Base-by-base conservation (phyloP, 2,329 filamentous ascomycete species). In the Exutisphaerella laricina region DNA sequence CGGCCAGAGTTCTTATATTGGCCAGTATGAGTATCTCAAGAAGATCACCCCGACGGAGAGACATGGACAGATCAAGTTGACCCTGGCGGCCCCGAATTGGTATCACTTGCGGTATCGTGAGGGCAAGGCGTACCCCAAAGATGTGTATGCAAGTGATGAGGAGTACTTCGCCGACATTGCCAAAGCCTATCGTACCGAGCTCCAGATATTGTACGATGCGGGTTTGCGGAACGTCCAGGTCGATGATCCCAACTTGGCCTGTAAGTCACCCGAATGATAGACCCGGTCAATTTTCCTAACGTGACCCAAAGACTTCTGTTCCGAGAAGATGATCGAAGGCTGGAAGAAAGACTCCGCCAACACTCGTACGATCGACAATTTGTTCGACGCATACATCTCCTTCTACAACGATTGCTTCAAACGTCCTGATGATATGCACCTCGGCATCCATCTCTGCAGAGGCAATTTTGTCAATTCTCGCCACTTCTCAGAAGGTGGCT, bases 401-500 rank as follows among this genome's bases (percentile, higher is more conserved):
- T 77, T 86, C 51, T 88, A 88, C 72, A 88, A 88, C 62, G 80
- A 85, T 64, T 78, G 73, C 58, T 59, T 62, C 50, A 47, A 74
- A 56, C 68, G 78, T 0, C 82, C 84, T 0, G 62, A 71, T 1
- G 84, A 88, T 60, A 76, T 88, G 72, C 83, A 88, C 65, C 75
- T 85, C 1, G 85, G 85, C 35, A 80, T 89, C n/a, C 85, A 89
- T 59, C 71, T 88, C 41, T 88, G 85, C 72, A 59, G 69, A 41
- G 69, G 69, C n/a, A 72, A 72, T 56, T 72, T 69, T 44, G 64
- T 71, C 20, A 66, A 67, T 40, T 66, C 63, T 46, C 59, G 66
- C 30, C 69, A 71, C 46, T 72, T 71, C 56, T 66, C 64, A 12
- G 68, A 71, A 46, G 69, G 69, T 31, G 66, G 65, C 26, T 71